Evolutionary conservation across 1,284 basidiomycete species (phyloP), one percentile per base, ranked within the genome.

Genomic region (Leccinum pachyderme): DNA sequence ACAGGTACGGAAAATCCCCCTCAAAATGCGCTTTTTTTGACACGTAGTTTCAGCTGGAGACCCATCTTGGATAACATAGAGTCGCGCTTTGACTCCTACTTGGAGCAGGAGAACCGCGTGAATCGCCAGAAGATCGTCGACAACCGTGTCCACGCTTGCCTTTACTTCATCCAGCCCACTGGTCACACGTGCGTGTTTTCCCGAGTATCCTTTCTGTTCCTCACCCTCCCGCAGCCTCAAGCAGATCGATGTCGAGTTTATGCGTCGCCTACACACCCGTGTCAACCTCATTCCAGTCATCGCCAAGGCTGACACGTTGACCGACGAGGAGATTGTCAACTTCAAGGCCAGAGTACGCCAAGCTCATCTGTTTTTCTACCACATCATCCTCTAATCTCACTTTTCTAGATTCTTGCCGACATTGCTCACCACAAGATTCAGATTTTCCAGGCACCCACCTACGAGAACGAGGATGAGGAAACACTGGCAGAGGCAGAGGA

Each of bases 271-370:
- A 54, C 95, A 97, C 75, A 92, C 89, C 64, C 94, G 91, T 75
- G 95, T 98, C 77, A 98, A 98, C 78, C 78, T 98, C 61, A 97
- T 98, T 65, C 95, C 95, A 53, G 84, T 98, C 70, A 97, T 98
- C 66, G 95, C 95, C 59, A 98, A 98, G 78, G 85, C 93, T 15
- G 95, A 98, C 72, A 98, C 95, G 33, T 75, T 98, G 75, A 98
- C 95, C 31, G 94, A 98, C 66, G 95, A 98, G 64, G 95, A 98
- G 75, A 85, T 97, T 59, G 76, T 81, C 11, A 81, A 89, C 52
- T 98, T 98, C 83, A 98, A 98, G 79, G 84, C 87, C 63, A 80
- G 94, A 65, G 93, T 95, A 72, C 60, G 84, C 61, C 28, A 2
- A 24, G 18, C 22, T 13, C 4, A 6, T 25, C 29, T 31, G 2